Evolutionary conservation across 208 protist genomes (phyloP).

Genomic region (Trypanosoma boissoni): DNA sequence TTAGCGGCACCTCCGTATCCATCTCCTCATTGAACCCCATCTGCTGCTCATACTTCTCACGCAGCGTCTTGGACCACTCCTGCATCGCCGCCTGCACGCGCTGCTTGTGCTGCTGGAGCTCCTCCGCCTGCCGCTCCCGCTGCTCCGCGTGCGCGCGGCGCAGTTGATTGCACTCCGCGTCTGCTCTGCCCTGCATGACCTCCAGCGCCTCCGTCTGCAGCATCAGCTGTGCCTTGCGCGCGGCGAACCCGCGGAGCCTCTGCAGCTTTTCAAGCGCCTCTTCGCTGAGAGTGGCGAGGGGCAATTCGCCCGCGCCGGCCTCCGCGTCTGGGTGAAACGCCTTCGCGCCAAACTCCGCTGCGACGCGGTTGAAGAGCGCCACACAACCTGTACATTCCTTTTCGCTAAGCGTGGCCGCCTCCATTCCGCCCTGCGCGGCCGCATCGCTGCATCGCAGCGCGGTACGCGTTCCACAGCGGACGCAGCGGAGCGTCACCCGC

Average conservation of each 20-base stretch:
- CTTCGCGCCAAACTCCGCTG: conserved; percentile 46
- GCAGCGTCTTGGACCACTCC: conserved; percentile 45
- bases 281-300: conserved; percentile 38
- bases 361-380: conserved; percentile 72
- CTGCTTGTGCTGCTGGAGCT: conserved; percentile 40
- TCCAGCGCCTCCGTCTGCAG: conserved; percentile 76
- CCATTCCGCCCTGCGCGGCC: conserved; percentile 29
- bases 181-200: conserved; percentile 33
- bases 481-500: conserved; percentile 55
- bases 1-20: conserved; percentile 62
- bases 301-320: conserved; percentile 27
- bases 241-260: conserved; percentile 29
- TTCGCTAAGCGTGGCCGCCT: conserved; percentile 30
- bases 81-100: conserved; percentile 39
- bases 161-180: conserved; percentile 47
- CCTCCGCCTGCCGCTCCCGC: conserved; percentile 33
- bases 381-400: conserved; percentile 73
- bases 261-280: conserved; percentile 55
- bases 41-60: conserved; percentile 53
- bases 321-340: not conserved
- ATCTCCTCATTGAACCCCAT: conserved; percentile 57
- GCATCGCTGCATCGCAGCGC: conserved; percentile 51
- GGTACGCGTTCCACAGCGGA: conserved; percentile 59
- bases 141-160: conserved; percentile 37
- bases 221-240: conserved; percentile 59